phyloP scores from a whole-genome alignment of 2,329 filamentous ascomycete genomes.

The Colletotrichum musicola region DNA sequence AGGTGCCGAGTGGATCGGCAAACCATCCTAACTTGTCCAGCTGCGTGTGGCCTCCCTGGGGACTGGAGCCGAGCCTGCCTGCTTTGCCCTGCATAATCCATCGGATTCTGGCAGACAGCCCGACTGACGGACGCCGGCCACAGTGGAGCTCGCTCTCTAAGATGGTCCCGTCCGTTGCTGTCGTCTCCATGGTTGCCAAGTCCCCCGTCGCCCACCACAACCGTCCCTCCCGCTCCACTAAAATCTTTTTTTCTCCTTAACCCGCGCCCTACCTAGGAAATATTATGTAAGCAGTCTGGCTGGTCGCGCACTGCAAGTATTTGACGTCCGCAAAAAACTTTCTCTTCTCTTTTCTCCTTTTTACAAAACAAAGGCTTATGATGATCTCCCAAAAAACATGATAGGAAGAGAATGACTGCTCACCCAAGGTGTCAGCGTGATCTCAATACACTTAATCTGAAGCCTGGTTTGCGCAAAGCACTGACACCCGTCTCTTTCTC shows the following conservation, averaged over 20 bases:
- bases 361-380: conserved; percentile 64
- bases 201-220: conserved; percentile 21
- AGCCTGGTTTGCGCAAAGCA: conserved; percentile 52
- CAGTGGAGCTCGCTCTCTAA: conserved; percentile 16
- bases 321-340: conserved; percentile 36
- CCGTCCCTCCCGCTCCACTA: background rate
- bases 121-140: conserved; percentile 13
- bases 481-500: conserved; percentile 7
- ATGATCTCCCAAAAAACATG: conserved; percentile 71
- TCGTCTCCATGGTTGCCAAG: conserved; percentile 22
- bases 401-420: conserved; percentile 79
- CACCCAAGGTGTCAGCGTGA: conserved; percentile 64
- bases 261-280: background rate
- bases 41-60: conserved; percentile 2
- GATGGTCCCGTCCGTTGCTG: background rate
- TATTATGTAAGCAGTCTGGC: conserved; percentile 30
- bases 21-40: conserved; percentile 18
- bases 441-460: conserved; percentile 73
- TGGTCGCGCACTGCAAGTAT: conserved; percentile 23
- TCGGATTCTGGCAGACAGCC: conserved; percentile 25
- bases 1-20: conserved; percentile 13
- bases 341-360: conserved; percentile 44
- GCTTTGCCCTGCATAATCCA: conserved; percentile 25
- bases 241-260: background rate
- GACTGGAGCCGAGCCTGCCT: too few relatives aligned